phyloP scores from a whole-genome alignment of 2,329 filamentous ascomycete genomes.

The Aspergillus latus region DNA sequence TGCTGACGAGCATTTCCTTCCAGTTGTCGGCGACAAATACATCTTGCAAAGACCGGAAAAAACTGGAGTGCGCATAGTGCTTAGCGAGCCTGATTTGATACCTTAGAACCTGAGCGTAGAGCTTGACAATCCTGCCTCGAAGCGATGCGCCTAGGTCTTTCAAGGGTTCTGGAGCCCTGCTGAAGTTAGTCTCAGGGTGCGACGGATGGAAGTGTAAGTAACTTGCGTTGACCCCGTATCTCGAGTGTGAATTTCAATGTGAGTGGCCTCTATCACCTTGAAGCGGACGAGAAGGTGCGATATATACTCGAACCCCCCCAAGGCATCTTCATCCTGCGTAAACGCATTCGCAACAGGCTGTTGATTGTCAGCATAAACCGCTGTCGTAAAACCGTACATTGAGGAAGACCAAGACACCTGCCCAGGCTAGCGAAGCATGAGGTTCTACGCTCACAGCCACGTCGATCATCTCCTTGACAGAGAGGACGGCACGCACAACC shows the following conservation, averaged over 20 bases:
- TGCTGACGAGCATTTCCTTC: background rate
- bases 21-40: background rate
- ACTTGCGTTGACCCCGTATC: background rate
- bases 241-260: background rate
- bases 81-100: background rate
- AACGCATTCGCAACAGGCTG: conserved; percentile 6
- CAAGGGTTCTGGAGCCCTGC: background rate
- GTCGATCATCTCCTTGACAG: conserved; percentile 11
- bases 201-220: background rate
- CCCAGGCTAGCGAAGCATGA: conserved; percentile 22
- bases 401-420: conserved; percentile 15
- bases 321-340: conserved; percentile 12
- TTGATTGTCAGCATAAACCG: background rate
- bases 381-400: background rate
- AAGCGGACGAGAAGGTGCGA: conserved; percentile 1
- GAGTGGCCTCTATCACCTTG: background rate
- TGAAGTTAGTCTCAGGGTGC: background rate
- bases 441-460: conserved; percentile 10
- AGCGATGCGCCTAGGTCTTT: background rate
- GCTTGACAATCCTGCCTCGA: background rate
- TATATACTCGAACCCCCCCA: conserved; percentile 3
- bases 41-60: background rate
- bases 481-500: conserved; percentile 8
- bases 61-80: background rate
- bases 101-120: background rate